Base-by-base conservation (phyloP, 805 yeast genomes). In the Wickerhamiella domercqiae region DNA sequence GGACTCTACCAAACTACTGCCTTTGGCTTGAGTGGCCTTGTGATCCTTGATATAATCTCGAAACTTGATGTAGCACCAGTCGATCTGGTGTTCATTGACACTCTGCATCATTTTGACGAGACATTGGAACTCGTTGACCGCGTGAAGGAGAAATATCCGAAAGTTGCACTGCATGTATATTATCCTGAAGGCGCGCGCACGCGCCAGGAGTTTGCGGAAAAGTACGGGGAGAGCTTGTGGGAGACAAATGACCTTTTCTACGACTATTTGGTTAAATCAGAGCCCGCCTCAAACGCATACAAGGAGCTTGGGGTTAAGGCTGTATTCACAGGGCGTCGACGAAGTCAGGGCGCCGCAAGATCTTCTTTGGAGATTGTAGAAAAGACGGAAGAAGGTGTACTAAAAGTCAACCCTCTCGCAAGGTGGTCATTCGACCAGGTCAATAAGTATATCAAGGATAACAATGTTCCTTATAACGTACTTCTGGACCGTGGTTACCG, bases 21-120 rank as follows among this genome's bases (percentile, higher is more conserved):
- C 1, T 84, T 87, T 59, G 97, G 97, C 0, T 66, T 87, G 34
- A 81, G 95, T 1, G 97, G 97, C 0, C 60, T 87, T 41, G 94
- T 79, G 21, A 86, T 87, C 9, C 64, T 81, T 31, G 95, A 86
- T 55, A 79, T 86, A 69, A 57, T 86, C 21, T 67, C 78, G 22
- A 71, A 74, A 51, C 48, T 76, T 34, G 42, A 47, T 38, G 5
- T 46, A 42, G 55, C 60, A 32, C 68, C 75, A 0, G 63, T 80
- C 5, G 93, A 84, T 39, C 62, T 86, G 39, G 77, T 87, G 2
- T 87, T 87, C 55, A 66, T 86, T 34, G 96, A 87, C 54, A 87
- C 97, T 0, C 62, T 87, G 44, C 81, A 86, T 52, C 96, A 87
- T 57, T 87, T 87, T 65, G 84, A 87, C n/a, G 97, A 87, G 56